Evolutionary conservation across 2,329 filamentous ascomycete species (phyloP), one percentile per base, ranked within the genome.

Genomic region (Dryadomyces quercus-mongolicae): DNA sequence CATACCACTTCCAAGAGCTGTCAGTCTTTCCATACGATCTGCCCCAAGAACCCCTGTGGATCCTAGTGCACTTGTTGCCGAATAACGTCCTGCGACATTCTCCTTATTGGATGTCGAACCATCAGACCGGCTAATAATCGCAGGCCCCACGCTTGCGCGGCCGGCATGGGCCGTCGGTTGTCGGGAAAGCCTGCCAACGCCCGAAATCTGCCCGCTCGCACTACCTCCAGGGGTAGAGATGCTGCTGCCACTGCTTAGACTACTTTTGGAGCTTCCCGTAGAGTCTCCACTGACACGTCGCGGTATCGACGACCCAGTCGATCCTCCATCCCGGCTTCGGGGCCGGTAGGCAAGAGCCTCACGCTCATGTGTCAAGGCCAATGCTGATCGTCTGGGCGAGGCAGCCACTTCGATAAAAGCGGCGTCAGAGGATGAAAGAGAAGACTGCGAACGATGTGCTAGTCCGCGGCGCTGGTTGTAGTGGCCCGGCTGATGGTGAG

Each of bases 341-440:
- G 66, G 65, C 15, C 66, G 65, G 55, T 64, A 68, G 10, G 65
- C 44, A 15, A 58, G 57, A 1, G 62, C 58, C n/a, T 68, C 61
- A 9, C 72, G 69, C 60, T 77, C 74, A 56, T 72, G 66, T 15
- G 70, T 67, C 21, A 65, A 51, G 3, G 62, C 59, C 7, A 64
- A 57, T 1, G 61, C 62, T 5, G 64, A 62, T 13, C 65, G 64
- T 31, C 62, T 62, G 3, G 64, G 64, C 10, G 66, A 65, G 1
- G 76, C 70, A 2, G 77, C 75, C 8, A 81, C 71, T 58, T 81
- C 78, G 54, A 80, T 74, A 54, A 71, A 76, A 0, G 76, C 70
- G 7, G 70, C 22, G 15, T 52, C 49, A 3, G 51, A 51, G 3
- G 58, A 52, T 6, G 58, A 55, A 12, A 56, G 21, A 13, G 60